Base-by-base conservation (phyloP, 2,329 filamentous ascomycete species). In the Trichophyton mentagrophytes region DNA sequence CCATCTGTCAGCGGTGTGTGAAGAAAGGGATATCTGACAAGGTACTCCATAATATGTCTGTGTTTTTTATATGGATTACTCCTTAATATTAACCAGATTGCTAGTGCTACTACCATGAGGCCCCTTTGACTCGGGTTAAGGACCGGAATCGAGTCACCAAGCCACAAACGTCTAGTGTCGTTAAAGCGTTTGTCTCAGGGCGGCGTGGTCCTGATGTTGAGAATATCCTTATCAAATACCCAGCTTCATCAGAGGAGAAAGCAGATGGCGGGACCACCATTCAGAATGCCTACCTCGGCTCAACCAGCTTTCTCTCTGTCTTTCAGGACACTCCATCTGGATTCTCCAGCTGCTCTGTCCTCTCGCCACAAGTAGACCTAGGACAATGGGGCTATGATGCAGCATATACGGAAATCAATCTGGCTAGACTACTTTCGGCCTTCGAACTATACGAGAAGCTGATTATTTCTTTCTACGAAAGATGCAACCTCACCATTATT, bases 81-180 rank as follows among this genome's bases (percentile, higher is more conserved):
- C 27, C 27, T 30, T 30, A 6, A 42, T 30, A 15, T 53, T 53
- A 30, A 53, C 13, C 11, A 11, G 22, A 30, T 53, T 2, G 13
- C 25, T 61, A 63, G n/a, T 71, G 69, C 56, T 69, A 69, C 57
- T 71, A 72, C 57, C 70, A 71, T 61, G 67, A 69, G n/a, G 69
- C 69, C 13, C 69, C 70, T 3, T 59, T 71, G 60, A 71, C 68
- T 2, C 64, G 65, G n/a, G 22, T 38, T 38, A 38, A 30, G 33
- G 33, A 38, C 51, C 20, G 61, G 38, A 42, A 44, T 61, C 61
- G 49, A 57, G 59, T 42, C 42, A 63, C 60, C 57, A 51, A 59
- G 46, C 46, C 17, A 6, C 61, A 62, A 62, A 30, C 63, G 61
- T 1, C 62, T 63, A 56, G 63, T 62, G 44, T 59, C 61, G 57